phyloP scores from a whole-genome alignment of 371 early-diverging fungal species.

The Cokeromyces recurvatus region DNA sequence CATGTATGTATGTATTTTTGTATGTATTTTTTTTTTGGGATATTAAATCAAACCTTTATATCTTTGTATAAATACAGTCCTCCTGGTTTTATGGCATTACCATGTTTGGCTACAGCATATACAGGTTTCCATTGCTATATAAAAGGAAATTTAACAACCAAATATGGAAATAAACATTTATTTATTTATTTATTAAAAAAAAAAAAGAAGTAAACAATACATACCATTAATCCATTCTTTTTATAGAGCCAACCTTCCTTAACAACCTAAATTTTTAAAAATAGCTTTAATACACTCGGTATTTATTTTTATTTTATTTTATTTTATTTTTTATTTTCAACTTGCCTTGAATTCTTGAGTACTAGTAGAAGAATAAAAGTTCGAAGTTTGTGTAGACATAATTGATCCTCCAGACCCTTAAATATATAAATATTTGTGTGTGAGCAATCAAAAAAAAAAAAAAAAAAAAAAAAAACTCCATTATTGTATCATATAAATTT shows the following conservation, averaged over 20 bases:
- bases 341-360: conserved; percentile 30
- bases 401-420: conserved; percentile 15
- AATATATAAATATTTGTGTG: too few relatives aligned
- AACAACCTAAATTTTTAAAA: conserved; percentile 32
- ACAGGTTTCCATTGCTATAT: conserved; percentile 47
- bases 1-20: too few relatives aligned
- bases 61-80: conserved; percentile 45
- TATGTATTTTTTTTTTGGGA: too few relatives aligned
- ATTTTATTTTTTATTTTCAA: not conserved
- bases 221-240: conserved; percentile 41
- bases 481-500: too few relatives aligned
- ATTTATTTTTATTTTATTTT: too few relatives aligned
- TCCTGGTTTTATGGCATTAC: conserved; percentile 44
- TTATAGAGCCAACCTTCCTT: conserved; percentile 47
- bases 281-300: too few relatives aligned
- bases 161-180: not conserved
- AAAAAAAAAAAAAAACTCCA: too few relatives aligned
- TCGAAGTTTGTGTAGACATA: conserved; percentile 8
- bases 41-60: conserved; percentile 29
- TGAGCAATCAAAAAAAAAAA: too few relatives aligned
- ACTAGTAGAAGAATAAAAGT: conserved; percentile 1
- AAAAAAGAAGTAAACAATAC: not conserved
- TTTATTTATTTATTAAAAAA: not conserved
- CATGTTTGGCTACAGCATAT: conserved; percentile 52
- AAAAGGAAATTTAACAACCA: conserved; percentile 2